Percentiles rank a stretch among this genome's conserved stretches.
Conservation (phyloP, 2,329 filamentous ascomycete genomes). For the Rhynchosporium secalis region DNA sequence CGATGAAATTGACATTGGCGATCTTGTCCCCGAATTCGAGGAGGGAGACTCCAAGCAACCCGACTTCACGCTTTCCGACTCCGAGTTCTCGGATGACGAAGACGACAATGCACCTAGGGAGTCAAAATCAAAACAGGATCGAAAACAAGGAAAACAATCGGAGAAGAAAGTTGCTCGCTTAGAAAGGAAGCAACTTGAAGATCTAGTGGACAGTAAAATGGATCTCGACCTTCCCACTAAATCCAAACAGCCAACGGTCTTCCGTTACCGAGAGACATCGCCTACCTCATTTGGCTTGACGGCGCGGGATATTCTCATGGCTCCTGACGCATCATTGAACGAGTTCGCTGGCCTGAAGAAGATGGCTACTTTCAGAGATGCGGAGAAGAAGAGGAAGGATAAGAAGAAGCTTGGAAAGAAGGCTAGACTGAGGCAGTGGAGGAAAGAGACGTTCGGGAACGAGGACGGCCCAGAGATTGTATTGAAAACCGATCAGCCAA, state of each 20-base stretch:
- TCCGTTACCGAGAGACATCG: slow-evolving; percentile 94
- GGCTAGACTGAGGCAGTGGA: slow-evolving; percentile 84
- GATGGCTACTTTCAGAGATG: slow-evolving; percentile 83
- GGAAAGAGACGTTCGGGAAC: slow-evolving; percentile 60
- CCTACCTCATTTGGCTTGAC: slow-evolving; percentile 89
- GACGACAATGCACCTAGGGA: slow-evolving; percentile 44
- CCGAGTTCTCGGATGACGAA: slow-evolving; percentile 44
- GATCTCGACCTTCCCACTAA: slow-evolving; percentile 67
- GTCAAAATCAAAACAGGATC: slow-evolving; percentile 59
- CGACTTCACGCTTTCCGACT: slow-evolving; percentile 57
- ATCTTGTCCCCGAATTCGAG: slow-evolving; percentile 83
- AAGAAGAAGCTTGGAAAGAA: slow-evolving; percentile 91
- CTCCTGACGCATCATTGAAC: slow-evolving; percentile 85
- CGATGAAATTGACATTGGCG: slow-evolving; percentile 96
- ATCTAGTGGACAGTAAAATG: slow-evolving; percentile 79
- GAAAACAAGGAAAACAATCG: slow-evolving; percentile 57
- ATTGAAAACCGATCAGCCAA: slow-evolving; percentile 32
- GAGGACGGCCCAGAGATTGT: slow-evolving; percentile 44
- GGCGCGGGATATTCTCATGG: slow-evolving; percentile 82
- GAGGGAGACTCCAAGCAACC: slow-evolving; percentile 58
- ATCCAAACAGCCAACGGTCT: slow-evolving; percentile 55
- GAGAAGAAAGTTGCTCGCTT: slow-evolving; percentile 73
- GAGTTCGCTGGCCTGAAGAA: slow-evolving; percentile 93
- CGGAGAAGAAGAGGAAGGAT: slow-evolving; percentile 85
- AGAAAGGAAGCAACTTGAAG: slow-evolving; percentile 81